A percentile compares a stretch with the other conserved stretches of the same genome.
phyloP scores from a whole-genome alignment of 1,139 yeast species.

The Candida labiduridarum region DNA sequence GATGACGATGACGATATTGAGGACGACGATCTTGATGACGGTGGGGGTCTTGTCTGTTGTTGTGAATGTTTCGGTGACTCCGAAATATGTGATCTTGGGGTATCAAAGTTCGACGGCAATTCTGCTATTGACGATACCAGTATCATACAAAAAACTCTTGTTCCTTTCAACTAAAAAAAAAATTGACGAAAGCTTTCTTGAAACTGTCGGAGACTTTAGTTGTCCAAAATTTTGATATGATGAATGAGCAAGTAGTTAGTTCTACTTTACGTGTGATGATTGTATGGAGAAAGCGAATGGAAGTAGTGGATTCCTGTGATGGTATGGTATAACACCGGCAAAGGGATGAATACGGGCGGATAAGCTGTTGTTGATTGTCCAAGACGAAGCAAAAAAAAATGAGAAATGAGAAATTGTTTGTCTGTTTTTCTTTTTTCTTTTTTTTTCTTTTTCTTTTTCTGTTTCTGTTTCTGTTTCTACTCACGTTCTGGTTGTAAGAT shows the following conservation, averaged over 20 bases:
- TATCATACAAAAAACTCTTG: conserved; percentile 5
- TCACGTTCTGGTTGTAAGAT: neutral
- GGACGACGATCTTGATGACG: conserved; percentile 1
- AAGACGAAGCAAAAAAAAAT: neutral
- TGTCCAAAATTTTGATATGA: no score
- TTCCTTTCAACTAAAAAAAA: neutral
- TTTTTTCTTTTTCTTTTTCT: neutral
- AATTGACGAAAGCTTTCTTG: neutral
- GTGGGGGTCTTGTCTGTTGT: conserved; percentile 1
- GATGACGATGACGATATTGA: neutral
- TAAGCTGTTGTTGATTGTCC: neutral
- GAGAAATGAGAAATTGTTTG: neutral
- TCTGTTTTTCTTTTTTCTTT: neutral
- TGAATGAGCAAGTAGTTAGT: no score
- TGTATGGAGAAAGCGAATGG: neutral
- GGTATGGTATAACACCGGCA: neutral
- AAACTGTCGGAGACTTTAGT: no score
- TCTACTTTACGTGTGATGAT: neutral
- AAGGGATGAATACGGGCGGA: neutral
- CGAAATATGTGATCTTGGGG: conserved; percentile 3
- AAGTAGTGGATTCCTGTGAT: neutral
- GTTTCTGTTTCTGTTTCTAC: neutral
- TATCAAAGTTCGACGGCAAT: neutral
- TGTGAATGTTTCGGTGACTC: neutral
- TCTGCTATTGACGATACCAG: conserved; percentile 9